Percentiles rank a stretch among this genome's conserved stretches.
These are phyloP conservation scores for Dendrocalamus sinicus DNA, from an alignment of 176 grass and related monocot genomes.

Conservation along the genomic window DNA sequence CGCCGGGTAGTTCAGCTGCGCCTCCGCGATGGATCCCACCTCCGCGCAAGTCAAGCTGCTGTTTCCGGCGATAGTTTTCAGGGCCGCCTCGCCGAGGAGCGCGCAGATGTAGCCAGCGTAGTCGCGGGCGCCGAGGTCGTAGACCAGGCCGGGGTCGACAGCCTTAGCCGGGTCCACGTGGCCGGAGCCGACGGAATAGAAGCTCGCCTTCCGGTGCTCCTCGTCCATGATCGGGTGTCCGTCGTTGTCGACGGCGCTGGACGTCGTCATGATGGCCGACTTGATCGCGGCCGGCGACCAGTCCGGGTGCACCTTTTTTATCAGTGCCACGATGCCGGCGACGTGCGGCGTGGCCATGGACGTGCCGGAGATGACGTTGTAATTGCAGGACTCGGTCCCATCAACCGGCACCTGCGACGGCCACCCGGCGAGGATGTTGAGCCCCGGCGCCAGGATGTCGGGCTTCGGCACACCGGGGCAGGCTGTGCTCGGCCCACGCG, in stretches of 20 bases:
- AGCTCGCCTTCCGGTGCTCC: constrained; percentile 35
- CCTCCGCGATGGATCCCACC: constrained; percentile 20
- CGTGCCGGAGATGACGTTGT: constrained; percentile 63
- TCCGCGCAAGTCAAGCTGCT: constrained; percentile 28
- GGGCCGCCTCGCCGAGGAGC: constrained; percentile 31
- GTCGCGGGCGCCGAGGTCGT: constrained; percentile 47
- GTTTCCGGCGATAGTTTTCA: constrained; percentile 8
- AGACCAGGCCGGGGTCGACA: constrained; percentile 64
- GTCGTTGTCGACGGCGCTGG: constrained; percentile 37
- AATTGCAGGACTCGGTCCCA: neutral
- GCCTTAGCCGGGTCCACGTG: constrained; percentile 48
- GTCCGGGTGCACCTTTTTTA: constrained; percentile 54
- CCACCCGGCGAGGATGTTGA: constrained; percentile 76
- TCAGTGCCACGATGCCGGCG: constrained; percentile 55
- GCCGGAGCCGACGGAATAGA: constrained; percentile 59
- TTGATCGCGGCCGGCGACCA: constrained; percentile 69
- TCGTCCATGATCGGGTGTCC: constrained; percentile 56
- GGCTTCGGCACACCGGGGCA: constrained; percentile 65
- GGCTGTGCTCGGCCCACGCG: constrained; percentile 49
- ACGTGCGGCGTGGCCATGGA: constrained; percentile 81
- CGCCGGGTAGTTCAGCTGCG: constrained; percentile 64
- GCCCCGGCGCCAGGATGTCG: constrained; percentile 68
- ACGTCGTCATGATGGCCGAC: constrained; percentile 76
- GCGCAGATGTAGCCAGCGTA: constrained; percentile 61
- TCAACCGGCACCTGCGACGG: constrained; percentile 32